Conservation (phyloP, 2,329 filamentous ascomycete genomes). For the Fusarium nematophilum region DNA sequence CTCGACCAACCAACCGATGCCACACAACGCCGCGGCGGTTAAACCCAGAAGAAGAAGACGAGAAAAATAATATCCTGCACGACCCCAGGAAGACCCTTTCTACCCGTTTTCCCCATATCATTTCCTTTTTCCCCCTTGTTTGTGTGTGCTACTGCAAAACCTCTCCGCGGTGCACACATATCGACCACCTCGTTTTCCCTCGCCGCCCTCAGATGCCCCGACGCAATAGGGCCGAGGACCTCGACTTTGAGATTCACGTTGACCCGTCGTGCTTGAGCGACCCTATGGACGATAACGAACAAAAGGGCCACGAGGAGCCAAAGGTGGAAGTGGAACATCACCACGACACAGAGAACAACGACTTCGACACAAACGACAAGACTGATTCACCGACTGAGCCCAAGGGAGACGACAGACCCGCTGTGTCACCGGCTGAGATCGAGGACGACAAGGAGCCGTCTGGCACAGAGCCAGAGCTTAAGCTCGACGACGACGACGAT, state of each 20-base stretch:
- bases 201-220: constrained; percentile 43
- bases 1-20: constrained; percentile 47
- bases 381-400: constrained; percentile 19
- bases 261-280: constrained; percentile 58
- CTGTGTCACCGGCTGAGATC: constrained; percentile 8
- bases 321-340: constrained; percentile 26
- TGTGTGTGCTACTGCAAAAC: constrained; percentile 32
- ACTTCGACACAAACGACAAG: constrained; percentile 19
- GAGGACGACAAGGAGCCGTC: constrained; percentile 17
- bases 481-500: constrained; percentile 5
- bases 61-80: constrained; percentile 38
- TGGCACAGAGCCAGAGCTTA: constrained; percentile 4
- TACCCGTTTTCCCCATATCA: constrained; percentile 3
- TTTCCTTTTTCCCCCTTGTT: constrained; percentile 14
- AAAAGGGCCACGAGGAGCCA: constrained; percentile 34
- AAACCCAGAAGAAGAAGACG: not conserved
- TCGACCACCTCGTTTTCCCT: constrained; percentile 17
- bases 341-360: constrained; percentile 26
- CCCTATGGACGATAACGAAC: constrained; percentile 53
- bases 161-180: constrained; percentile 24
- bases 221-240: constrained; percentile 46
- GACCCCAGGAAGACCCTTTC: constrained; percentile 36
- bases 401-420: constrained; percentile 14
- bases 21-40: constrained; percentile 35
- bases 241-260: constrained; percentile 61